Percentiles rank a stretch among this genome's conserved stretches.
Evolutionary conservation across 371 early-diverging fungal species (phyloP).

Genomic region (Zychaea mexicana): DNA sequence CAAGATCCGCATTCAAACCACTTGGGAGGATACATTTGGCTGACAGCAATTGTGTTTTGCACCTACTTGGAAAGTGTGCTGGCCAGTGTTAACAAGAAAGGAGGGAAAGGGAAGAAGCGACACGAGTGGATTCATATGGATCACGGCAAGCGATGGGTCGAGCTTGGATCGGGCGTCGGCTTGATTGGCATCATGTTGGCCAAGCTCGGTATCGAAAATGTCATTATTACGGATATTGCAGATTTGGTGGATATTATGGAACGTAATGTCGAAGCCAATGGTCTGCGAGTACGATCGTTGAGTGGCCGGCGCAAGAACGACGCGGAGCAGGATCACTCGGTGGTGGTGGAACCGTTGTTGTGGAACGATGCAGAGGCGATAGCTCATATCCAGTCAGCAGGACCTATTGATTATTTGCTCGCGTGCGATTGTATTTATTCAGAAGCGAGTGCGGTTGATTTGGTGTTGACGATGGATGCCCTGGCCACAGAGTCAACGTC

Average conservation of each 20-base stretch:
- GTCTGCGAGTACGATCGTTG: slow-evolving; percentile 28
- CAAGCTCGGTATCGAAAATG: slow-evolving; percentile 45
- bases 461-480: slow-evolving; percentile 49
- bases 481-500: slow-evolving; percentile 35
- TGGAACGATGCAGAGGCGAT: slow-evolving; percentile 50
- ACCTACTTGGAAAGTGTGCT: slow-evolving; percentile 39
- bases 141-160: slow-evolving; percentile 46
- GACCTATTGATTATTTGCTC: slow-evolving; percentile 50
- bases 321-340: slow-evolving; percentile 18
- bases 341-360: slow-evolving; percentile 42
- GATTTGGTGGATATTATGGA: slow-evolving; percentile 47
- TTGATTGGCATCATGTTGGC: slow-evolving; percentile 52
- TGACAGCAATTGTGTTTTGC: slow-evolving; percentile 51
- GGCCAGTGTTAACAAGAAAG: slow-evolving; percentile 13
- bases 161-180: slow-evolving; percentile 55
- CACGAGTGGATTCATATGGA: slow-evolving; percentile 43
- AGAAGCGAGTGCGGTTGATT: slow-evolving; percentile 52
- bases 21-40: slow-evolving; percentile 50
- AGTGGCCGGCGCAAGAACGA: slow-evolving; percentile 43
- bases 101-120: slow-evolving; percentile 12
- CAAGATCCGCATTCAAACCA: slow-evolving; percentile 56
- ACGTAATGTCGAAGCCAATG: slow-evolving; percentile 49
- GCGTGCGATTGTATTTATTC: slow-evolving; percentile 62
- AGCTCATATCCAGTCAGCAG: slow-evolving; percentile 25
- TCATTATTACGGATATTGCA: slow-evolving; percentile 49